Conservation (phyloP, 345 rosid species). For the Excoecaria cochinchinensis region DNA sequence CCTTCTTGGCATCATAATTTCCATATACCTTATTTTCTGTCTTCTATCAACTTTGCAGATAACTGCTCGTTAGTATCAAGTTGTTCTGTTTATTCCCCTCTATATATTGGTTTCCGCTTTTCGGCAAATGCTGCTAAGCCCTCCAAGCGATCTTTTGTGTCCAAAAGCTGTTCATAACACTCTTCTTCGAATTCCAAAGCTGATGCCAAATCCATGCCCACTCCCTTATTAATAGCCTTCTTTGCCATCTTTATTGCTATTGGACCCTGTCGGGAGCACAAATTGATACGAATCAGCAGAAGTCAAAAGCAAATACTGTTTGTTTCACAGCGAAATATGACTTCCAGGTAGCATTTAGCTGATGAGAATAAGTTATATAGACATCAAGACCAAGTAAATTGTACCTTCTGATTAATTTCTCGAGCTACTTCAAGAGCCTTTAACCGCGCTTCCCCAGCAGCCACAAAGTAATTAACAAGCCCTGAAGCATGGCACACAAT, state of each 20-base stretch:
- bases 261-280: slow-evolving; percentile 55
- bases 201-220: slow-evolving; percentile 50
- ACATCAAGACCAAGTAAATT: background rate
- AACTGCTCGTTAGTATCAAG: background rate
- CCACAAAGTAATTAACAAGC: slow-evolving; percentile 69
- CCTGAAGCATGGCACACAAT: slow-evolving; percentile 37
- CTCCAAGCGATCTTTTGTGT: slow-evolving; percentile 81
- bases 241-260: slow-evolving; percentile 79
- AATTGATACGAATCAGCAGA: background rate
- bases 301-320: background rate
- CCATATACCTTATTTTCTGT: slow-evolving; percentile 59
- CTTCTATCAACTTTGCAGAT: slow-evolving; percentile 49
- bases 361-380: background rate
- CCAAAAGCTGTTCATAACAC: slow-evolving; percentile 56
- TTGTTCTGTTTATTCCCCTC: slow-evolving; percentile 38
- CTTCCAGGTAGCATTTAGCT: background rate
- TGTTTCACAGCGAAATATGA: background rate
- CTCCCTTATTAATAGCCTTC: slow-evolving; percentile 69
- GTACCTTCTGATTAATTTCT: slow-evolving; percentile 76
- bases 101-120: slow-evolving; percentile 74
- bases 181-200: slow-evolving; percentile 75
- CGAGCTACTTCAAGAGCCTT: slow-evolving; percentile 85
- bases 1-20: slow-evolving; percentile 17
- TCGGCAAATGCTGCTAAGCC: slow-evolving; percentile 91
- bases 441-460: slow-evolving; percentile 63